phyloP scores from a whole-genome alignment of 2,329 filamentous ascomycete species.

The Plectosphaerella sp. region DNA sequence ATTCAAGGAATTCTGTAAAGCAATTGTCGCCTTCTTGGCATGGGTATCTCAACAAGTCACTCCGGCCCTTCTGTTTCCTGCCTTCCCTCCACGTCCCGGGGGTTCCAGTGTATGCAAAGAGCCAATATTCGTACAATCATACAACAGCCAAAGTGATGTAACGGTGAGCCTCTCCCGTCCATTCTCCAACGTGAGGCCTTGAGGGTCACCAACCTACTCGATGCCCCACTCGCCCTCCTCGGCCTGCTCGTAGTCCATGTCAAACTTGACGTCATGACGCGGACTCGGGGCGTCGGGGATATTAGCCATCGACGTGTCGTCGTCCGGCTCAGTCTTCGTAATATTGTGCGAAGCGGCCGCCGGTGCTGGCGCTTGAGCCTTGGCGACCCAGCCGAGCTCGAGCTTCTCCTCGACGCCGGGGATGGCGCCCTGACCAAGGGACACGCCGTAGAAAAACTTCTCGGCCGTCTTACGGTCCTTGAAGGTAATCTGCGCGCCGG shows the following conservation, averaged over 20 bases:
- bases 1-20: too few relatives aligned
- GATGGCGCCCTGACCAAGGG: slow-evolving; percentile 49
- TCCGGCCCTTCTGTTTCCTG: too few relatives aligned
- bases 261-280: slow-evolving; percentile 25
- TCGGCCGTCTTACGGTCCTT: slow-evolving; percentile 69
- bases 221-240: slow-evolving; percentile 43
- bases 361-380: slow-evolving; percentile 16
- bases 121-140: not conserved
- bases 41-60: too few relatives aligned
- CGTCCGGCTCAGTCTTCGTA: not conserved
- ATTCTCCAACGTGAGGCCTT: not conserved
- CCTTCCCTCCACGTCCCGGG: too few relatives aligned
- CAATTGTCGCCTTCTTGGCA: too few relatives aligned
- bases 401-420: slow-evolving; percentile 59
- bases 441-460: slow-evolving; percentile 52
- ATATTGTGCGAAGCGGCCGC: not conserved
- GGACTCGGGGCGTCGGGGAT: slow-evolving; percentile 14
- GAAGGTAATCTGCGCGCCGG: slow-evolving; percentile 54
- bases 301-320: slow-evolving; percentile 9
- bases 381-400: slow-evolving; percentile 60
- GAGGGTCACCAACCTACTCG: not conserved
- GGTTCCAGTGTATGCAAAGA: too few relatives aligned
- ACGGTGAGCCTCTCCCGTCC: not conserved
- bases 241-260: slow-evolving; percentile 51
- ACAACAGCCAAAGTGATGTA: not conserved